Evolutionary conservation across 768 basidiomycete species (phyloP).

Genomic region (Clitopilus passeckerianus): DNA sequence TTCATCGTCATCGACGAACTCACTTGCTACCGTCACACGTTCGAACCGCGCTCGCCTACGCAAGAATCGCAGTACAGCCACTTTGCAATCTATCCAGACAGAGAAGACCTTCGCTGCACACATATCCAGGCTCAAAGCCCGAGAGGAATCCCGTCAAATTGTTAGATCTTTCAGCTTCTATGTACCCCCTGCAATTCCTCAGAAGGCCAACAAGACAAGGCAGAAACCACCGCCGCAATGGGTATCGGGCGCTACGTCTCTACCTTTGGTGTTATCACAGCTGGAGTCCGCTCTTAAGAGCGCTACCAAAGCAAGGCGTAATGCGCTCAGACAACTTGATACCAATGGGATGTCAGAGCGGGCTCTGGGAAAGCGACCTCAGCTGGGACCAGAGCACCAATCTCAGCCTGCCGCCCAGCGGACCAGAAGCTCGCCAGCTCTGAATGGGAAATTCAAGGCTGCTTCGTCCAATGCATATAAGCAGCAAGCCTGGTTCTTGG

Average conservation of each 20-base stretch:
- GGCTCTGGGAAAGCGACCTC: constrained; percentile 1
- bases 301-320: constrained; percentile 25
- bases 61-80: constrained; percentile 44
- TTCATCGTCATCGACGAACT: constrained; percentile 32
- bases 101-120: constrained; percentile 59
- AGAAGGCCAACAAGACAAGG: neutral
- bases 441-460: neutral
- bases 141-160: constrained; percentile 53
- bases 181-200: constrained; percentile 35
- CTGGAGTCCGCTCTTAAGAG: constrained; percentile 45
- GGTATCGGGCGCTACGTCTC: constrained; percentile 38
- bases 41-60: constrained; percentile 36
- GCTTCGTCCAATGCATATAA: constrained; percentile 3
- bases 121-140: constrained; percentile 53
- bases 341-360: constrained; percentile 19
- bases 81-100: constrained; percentile 46
- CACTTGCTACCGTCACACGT: constrained; percentile 29
- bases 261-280: constrained; percentile 41
- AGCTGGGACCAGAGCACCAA: neutral
- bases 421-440: neutral
- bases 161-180: constrained; percentile 66
- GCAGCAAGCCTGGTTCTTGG: constrained; percentile 83
- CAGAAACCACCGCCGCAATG: constrained; percentile 14
- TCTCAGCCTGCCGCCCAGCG: neutral
- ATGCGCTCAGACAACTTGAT: constrained; percentile 17